Evolutionary conservation across 140 eudicot species (phyloP), one percentile per base, ranked within the genome.

Genomic region (Artemisia princeps): DNA sequence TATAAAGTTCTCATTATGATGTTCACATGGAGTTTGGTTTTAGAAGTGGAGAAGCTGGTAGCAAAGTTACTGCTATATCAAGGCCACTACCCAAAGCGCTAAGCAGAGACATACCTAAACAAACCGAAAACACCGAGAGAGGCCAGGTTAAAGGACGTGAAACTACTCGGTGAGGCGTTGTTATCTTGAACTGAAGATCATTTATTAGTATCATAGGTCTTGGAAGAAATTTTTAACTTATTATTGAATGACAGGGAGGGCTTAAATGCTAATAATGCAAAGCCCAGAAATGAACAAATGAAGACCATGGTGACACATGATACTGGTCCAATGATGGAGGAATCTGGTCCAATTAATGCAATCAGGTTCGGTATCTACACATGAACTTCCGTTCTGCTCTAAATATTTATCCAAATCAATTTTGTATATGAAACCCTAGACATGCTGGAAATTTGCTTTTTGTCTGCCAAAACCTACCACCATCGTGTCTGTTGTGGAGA

Each of bases 141-240:
- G 45, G 24, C 45, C 80, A 62, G 76, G 44, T 16, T 60, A 75
- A 76, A 44, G 77, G 62, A 62, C 62, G 26, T 46, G 72, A 64
- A 24, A 77, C 49, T 67, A 79, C 60, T 17, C 62, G 86, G 95
- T 84, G 64, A 81, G 90, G 40, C 48, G 16, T 74, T 68, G 61
- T 23, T 59, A 65, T 56, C 14, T 49, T 17, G 62, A 80, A 51
- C 57, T 23, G 28, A 15, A 56, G 46, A 52, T 67, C 50, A 10
- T 51, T 22, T n/a, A 53, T 46, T 19, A 55, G 4, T 26, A 33
- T 3, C 55, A 22, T 45, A 20, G 51, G 55, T 24, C 33, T 44
- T 10, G 65, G 54, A 55, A 10, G 17, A 37, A 6, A 6, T 11
- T 0, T 46, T 14, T 71, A 53, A 50, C 61, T 13, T 73, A 56